phyloP scores from a whole-genome alignment of 2,329 filamentous ascomycete genomes.

The Geoglossum cookeanum region DNA sequence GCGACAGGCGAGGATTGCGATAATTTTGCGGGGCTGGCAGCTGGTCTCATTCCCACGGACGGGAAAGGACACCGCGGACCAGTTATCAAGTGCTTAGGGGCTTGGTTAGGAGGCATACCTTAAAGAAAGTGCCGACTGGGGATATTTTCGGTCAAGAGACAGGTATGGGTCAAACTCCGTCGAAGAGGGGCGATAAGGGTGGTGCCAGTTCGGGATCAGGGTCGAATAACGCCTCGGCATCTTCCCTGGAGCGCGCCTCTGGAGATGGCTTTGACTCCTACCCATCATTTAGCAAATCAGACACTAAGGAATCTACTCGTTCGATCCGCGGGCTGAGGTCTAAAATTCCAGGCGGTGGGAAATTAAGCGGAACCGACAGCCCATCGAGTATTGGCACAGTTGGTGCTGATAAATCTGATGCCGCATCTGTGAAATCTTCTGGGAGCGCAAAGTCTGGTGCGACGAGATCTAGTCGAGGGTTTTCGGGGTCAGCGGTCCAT shows the following conservation, averaged over 20 bases:
- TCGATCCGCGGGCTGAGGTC: conserved; percentile 70
- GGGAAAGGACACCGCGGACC: neutral
- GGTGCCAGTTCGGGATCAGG: neutral
- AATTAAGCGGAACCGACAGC: conserved; percentile 47
- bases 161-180: conserved; percentile 4
- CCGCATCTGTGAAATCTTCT: conserved; percentile 53
- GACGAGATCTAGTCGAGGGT: conserved; percentile 27
- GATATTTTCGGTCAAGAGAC: neutral
- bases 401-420: conserved; percentile 47
- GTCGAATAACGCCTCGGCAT: conserved; percentile 12
- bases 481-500: conserved; percentile 17
- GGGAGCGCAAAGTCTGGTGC: conserved; percentile 36
- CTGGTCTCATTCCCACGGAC: neutral
- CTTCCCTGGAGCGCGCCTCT: conserved; percentile 18
- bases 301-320: conserved; percentile 80
- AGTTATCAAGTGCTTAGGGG: neutral
- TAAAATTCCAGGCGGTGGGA: conserved; percentile 58
- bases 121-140: neutral
- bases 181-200: conserved; percentile 3
- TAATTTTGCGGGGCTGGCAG: neutral
- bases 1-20: neutral
- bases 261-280: conserved; percentile 58
- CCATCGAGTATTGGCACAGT: conserved; percentile 34
- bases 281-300: conserved; percentile 78
- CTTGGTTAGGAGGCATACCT: neutral